Conservation (phyloP, 2,329 filamentous ascomycete genomes). For the Neoscytalidium dimidiatum region DNA sequence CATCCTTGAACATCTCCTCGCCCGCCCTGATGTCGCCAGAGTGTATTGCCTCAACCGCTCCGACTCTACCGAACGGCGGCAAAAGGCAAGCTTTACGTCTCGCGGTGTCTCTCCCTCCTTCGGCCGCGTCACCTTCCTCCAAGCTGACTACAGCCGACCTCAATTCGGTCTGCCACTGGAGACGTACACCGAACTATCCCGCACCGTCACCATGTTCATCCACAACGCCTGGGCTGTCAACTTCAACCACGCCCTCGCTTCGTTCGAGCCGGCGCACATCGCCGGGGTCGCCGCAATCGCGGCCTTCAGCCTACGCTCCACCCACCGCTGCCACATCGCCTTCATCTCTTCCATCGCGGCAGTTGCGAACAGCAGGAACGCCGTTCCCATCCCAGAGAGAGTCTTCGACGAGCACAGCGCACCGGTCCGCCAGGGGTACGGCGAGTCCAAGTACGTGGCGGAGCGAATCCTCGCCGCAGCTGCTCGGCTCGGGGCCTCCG, state of each 20-base stretch:
- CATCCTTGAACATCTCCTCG: slow-evolving; percentile 21
- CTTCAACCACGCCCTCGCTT: slow-evolving; percentile 36
- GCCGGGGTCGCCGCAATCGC: slow-evolving; percentile 35
- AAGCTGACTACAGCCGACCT: slow-evolving; percentile 18
- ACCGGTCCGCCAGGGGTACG: slow-evolving; percentile 39
- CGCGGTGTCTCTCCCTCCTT: background rate
- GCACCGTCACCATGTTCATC: slow-evolving; percentile 29
- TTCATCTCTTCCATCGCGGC: slow-evolving; percentile 43
- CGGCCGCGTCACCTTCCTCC: slow-evolving; percentile 13
- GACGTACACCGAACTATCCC: background rate
- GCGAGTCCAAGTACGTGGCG: slow-evolving; percentile 40
- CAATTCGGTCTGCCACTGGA: slow-evolving; percentile 19
- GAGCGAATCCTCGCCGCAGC: slow-evolving; percentile 33
- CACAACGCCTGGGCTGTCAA: slow-evolving; percentile 43
- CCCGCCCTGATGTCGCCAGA: background rate
- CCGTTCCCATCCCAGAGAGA: slow-evolving; percentile 31
- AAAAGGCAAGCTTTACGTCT: slow-evolving; percentile 1
- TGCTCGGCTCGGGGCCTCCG: slow-evolving; percentile 28
- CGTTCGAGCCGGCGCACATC: slow-evolving; percentile 32
- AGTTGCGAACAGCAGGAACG: slow-evolving; percentile 30
- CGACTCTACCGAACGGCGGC: background rate
- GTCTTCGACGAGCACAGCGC: slow-evolving; percentile 28
- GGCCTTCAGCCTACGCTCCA: slow-evolving; percentile 33
- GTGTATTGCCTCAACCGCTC: slow-evolving; percentile 24
- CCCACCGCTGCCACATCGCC: slow-evolving; percentile 28